Conservation (phyloP, 176 grass and related monocot species). For the Musa troglodytarum region DNA sequence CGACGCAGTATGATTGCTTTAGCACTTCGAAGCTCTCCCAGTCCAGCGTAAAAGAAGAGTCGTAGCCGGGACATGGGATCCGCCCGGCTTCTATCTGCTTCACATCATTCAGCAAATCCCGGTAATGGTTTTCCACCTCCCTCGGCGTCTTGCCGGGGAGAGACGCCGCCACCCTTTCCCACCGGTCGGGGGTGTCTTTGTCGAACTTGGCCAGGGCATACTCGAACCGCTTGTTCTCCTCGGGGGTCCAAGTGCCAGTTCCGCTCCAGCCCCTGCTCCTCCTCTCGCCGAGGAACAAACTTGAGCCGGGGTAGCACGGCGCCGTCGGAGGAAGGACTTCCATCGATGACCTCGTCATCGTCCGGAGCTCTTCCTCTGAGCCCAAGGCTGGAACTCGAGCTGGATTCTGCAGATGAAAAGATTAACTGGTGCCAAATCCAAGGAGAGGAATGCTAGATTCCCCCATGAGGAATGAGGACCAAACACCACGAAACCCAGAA, state of each 20-base stretch:
- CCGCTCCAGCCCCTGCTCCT: constrained; percentile 2
- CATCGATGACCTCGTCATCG: constrained; percentile 74
- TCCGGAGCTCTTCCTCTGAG: constrained; percentile 3
- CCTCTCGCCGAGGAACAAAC: constrained; percentile 30
- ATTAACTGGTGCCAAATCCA: neutral
- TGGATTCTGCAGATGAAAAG: neutral
- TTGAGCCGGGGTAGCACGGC: constrained; percentile 41
- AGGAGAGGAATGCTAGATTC: too few species aligned
- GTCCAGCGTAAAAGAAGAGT: constrained; percentile 49
- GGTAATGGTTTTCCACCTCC: constrained; percentile 57
- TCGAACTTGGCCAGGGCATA: constrained; percentile 57
- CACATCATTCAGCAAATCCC: constrained; percentile 68
- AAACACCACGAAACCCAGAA: neutral
- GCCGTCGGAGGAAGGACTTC: constrained; percentile 44
- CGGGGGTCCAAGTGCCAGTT: constrained; percentile 42
- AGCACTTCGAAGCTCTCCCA: constrained; percentile 42
- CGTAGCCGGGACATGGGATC: constrained; percentile 63
- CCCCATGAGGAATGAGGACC: neutral
- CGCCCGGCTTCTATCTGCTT: constrained; percentile 67
- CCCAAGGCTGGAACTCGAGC: neutral
- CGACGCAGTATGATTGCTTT: constrained; percentile 48
- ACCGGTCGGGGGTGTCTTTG: constrained; percentile 54
- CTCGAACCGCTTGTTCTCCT: constrained; percentile 94
- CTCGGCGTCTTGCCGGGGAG: constrained; percentile 46
- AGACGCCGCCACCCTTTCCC: constrained; percentile 45